Evolutionary conservation across 2,329 filamentous ascomycete species (phyloP), one percentile per base, ranked within the genome.

Genomic region (Cercospora nicotianae): DNA sequence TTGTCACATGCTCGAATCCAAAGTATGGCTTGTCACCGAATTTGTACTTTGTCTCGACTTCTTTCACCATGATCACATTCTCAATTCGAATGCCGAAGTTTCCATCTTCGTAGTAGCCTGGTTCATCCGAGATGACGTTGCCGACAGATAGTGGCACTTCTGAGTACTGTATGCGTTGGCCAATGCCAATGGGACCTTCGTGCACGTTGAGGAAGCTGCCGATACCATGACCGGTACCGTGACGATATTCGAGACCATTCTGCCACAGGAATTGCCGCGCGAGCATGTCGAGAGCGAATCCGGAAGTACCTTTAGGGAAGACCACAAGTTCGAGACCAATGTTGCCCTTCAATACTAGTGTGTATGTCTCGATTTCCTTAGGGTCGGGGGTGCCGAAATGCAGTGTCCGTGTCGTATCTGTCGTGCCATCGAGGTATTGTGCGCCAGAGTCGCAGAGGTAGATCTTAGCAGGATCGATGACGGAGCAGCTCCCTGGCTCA

Each of bases 371-470:
- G 75, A 87, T 91, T 80, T 99, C 94, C 76, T 91, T 90, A 3
- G 89, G 87, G 0, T 91, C 92, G 0, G 95, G 95, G 28, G 89
- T 86, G 58, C 93, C 92, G 77, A 98, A 98, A 77, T 99, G 95
- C 45, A 97, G 83, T 0, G 95, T 99, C 51, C 95, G 87, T 5
- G 95, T 99, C 0, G 93, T 96, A 77, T 99, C 95, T 0, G 95
- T 99, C 0, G 95, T 99, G 65, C 95, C 95, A 78, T 99, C 95
- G 2, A 91, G 85, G 76, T 94, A 99, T 79, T 99, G 95, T n/a
- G 92, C 95, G 23, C 95, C 95, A 23, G 95, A 98, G 80, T 99
- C 95, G 78, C 95, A 99, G 2, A 99, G 87, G 76, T 99, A 99
- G 67, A 99, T 88, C 13, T 90, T 89, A 6, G 89, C 88, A 0